phyloP scores from a whole-genome alignment of 2,329 filamentous ascomycete species.

The Hymenoscyphus scutula region DNA sequence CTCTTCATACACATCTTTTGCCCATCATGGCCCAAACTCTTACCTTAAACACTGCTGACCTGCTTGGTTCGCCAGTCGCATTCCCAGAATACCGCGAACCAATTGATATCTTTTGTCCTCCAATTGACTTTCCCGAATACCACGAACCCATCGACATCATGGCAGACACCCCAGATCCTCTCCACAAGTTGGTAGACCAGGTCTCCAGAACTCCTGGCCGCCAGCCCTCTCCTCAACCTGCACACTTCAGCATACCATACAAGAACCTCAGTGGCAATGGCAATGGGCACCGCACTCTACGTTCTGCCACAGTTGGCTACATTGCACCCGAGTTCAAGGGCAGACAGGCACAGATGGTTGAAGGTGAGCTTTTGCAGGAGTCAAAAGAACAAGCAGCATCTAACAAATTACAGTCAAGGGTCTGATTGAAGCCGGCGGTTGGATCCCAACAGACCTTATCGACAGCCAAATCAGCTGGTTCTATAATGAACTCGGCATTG shows the following conservation, averaged over 20 bases:
- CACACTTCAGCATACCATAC: slow-evolving; percentile 70
- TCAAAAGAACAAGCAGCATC: slow-evolving; percentile 17
- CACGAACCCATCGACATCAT: slow-evolving; percentile 25
- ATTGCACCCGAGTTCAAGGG: slow-evolving; percentile 91
- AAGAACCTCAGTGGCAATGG: slow-evolving; percentile 48
- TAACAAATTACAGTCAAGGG: slow-evolving; percentile 48
- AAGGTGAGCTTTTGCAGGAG: slow-evolving; percentile 26
- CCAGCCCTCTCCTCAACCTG: slow-evolving; percentile 78
- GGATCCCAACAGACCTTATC: slow-evolving; percentile 81
- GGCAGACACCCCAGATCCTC: slow-evolving; percentile 21
- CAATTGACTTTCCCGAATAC: slow-evolving; percentile 18
- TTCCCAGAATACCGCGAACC: slow-evolving; percentile 27
- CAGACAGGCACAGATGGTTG: slow-evolving; percentile 69
- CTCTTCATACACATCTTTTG: not conserved
- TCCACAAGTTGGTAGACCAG: slow-evolving; percentile 30
- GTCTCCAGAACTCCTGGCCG: slow-evolving; percentile 31
- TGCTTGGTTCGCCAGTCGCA: slow-evolving; percentile 20
- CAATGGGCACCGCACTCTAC: slow-evolving; percentile 67
- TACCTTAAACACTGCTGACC: slow-evolving; percentile 28
- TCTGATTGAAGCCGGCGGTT: slow-evolving; percentile 71
- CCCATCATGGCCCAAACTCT: slow-evolving; percentile 26
- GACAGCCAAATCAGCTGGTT: slow-evolving; percentile 92
- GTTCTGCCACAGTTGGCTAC: slow-evolving; percentile 90
- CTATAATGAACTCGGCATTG: slow-evolving; percentile 95
- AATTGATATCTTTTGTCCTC: slow-evolving; percentile 11